Percentiles rank a stretch among this genome's conserved stretches.
phyloP scores from a whole-genome alignment of 106 monocot species.

The Gastrodia elata region DNA sequence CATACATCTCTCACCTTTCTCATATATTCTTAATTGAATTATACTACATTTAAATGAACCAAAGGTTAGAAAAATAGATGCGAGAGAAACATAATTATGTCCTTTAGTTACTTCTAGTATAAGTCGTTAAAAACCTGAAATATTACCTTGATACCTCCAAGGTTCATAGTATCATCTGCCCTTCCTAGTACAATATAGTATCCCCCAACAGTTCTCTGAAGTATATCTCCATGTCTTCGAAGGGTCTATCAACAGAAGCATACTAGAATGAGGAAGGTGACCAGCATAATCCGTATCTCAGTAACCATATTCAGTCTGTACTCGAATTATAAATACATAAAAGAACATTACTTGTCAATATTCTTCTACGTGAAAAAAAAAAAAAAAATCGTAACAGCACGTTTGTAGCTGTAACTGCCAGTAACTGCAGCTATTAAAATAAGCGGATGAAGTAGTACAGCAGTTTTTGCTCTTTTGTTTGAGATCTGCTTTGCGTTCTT shows the following conservation, averaged over 20 bases:
- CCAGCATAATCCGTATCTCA: neutral
- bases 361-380: too few relatives aligned
- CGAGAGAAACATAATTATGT: neutral
- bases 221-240: slow-evolving; percentile 86
- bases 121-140: neutral
- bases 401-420: too few relatives aligned
- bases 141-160: slow-evolving; percentile 94
- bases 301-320: neutral
- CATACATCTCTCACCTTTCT: too few relatives aligned
- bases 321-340: too few relatives aligned
- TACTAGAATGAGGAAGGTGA: neutral
- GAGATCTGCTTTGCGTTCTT: too few relatives aligned
- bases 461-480: too few relatives aligned
- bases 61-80: neutral
- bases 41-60: too few relatives aligned
- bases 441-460: too few relatives aligned
- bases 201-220: slow-evolving; percentile 69
- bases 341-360: too few relatives aligned
- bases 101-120: neutral
- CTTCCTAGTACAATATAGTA: slow-evolving; percentile 84
- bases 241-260: slow-evolving; percentile 37
- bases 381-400: too few relatives aligned
- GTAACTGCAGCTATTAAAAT: too few relatives aligned
- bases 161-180: slow-evolving; percentile 98
- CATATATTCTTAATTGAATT: too few relatives aligned